Evolutionary conservation across 176 grass and related monocot genomes (phyloP), one percentile per base, ranked within the genome.

Genomic region (Aegilops umbellulata): DNA sequence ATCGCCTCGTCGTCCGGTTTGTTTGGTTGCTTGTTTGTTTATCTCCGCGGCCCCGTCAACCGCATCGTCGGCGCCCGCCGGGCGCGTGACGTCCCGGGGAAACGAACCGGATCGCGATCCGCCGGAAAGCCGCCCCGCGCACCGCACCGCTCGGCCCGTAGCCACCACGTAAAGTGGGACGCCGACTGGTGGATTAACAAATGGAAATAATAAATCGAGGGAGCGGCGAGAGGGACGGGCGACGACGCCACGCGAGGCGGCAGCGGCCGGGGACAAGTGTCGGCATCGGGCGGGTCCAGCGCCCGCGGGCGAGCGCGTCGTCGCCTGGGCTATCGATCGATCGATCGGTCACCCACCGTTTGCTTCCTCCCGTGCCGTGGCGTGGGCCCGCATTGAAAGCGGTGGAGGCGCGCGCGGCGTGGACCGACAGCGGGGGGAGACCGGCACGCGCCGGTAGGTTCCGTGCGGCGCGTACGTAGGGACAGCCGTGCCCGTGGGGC

Each of bases 101-200:
- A 47, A 57, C 55, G 19, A 58, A 22, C 53, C 8, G 65, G 63
- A 47, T 58, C 78, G 44, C 44, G 44, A 12, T 53, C 29, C 25
- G 53, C 19, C 29, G 64, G 89, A 90, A 86, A 86, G 47, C 35
- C 80, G 62, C 10, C 34, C 30, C 30, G 84, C 23, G 69, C 77
- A 44, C 82, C 23, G 69, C 77, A 44, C 82, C 82, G 57, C 82
- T 80, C 38, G 8, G 78, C 78, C 78, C 53, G 84, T 87, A 86
- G 74, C n/a, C 58, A 83, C 89, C 84, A 87, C 84, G 89, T 80
- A 87, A 90, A 90, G 84, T 87, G 80, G 65, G 75, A 66, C 75
- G n/a, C 53, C 53, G 53, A 58, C 53, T 23, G 57, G 44, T 58
- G 76, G 26, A 64, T 9, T 8, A 26, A 44, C 7, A 16, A 17